A percentile compares a stretch with the other conserved stretches of the same genome.
Evolutionary conservation across 169 alveolate species (phyloP).

Genomic region (Sarcocystis neurona): DNA sequence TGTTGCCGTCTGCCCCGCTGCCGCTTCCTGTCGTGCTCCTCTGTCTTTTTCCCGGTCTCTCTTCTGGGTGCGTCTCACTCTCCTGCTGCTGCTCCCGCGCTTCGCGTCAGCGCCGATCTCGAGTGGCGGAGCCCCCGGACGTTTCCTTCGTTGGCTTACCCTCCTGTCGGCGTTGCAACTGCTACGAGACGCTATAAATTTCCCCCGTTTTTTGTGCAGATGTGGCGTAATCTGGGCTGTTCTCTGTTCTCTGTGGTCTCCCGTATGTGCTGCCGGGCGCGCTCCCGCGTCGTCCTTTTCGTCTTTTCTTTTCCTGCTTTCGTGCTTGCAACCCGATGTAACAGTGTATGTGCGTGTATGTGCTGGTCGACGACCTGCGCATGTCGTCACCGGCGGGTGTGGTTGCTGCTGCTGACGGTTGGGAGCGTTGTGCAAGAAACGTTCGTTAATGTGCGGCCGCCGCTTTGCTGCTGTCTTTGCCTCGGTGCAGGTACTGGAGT

Average conservation of each 20-base stretch:
- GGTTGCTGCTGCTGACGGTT: too few species aligned
- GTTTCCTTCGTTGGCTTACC: conserved; percentile 8
- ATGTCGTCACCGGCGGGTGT: too few species aligned
- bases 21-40: neutral
- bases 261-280: conserved; percentile 70
- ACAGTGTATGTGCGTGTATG: neutral
- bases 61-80: neutral
- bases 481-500: conserved; percentile 14
- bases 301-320: conserved; percentile 68
- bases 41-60: neutral
- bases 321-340: too few species aligned
- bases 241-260: too few species aligned
- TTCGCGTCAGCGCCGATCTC: neutral
- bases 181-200: conserved; percentile 69
- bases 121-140: neutral
- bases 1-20: too few species aligned
- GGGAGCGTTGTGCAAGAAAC: too few species aligned
- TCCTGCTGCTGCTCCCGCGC: neutral
- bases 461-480: too few species aligned
- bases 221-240: too few species aligned
- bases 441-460: too few species aligned
- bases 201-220: too few species aligned
- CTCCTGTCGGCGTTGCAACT: conserved; percentile 29
- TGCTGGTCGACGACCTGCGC: too few species aligned
- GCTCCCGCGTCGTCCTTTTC: too few species aligned